Conservation (phyloP, 108 stramenopile species). For the Discostella stelligeroides region DNA sequence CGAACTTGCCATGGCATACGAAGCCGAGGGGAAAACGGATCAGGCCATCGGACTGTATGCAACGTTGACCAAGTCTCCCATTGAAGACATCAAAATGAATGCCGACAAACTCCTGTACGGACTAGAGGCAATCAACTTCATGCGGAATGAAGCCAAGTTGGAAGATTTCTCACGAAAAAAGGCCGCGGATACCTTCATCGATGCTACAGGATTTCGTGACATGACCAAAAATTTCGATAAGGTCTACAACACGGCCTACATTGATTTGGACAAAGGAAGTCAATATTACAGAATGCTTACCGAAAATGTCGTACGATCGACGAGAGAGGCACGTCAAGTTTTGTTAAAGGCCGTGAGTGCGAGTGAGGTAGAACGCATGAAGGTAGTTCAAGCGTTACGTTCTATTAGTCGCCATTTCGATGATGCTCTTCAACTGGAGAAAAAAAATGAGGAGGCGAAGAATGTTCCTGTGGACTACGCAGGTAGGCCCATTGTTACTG, state of each 20-base stretch:
- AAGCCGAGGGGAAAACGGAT: constrained; percentile 75
- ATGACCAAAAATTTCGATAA: constrained; percentile 83
- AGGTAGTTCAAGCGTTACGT: constrained; percentile 73
- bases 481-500: constrained; percentile 35
- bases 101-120: constrained; percentile 81
- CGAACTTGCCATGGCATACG: constrained; percentile 90
- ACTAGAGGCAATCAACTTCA: constrained; percentile 84
- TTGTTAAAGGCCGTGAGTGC: constrained; percentile 71
- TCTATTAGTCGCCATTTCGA: constrained; percentile 70
- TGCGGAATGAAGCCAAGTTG: constrained; percentile 67
- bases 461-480: constrained; percentile 47
- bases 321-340: constrained; percentile 85
- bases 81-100: constrained; percentile 79
- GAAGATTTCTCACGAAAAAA: constrained; percentile 67
- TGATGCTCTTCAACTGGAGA: constrained; percentile 60
- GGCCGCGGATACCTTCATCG: constrained; percentile 75
- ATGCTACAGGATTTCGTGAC: constrained; percentile 76
- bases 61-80: constrained; percentile 68
- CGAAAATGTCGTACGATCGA: constrained; percentile 80
- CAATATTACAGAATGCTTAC: constrained; percentile 81
- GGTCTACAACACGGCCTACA: constrained; percentile 82
- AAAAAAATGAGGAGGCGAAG: constrained; percentile 39
- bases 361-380: constrained; percentile 62
- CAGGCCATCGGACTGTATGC: constrained; percentile 75
- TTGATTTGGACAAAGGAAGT: constrained; percentile 69